Evolutionary conservation across 2,329 filamentous ascomycete species (phyloP).

Genomic region (Sphaerostilbella broomeana): DNA sequence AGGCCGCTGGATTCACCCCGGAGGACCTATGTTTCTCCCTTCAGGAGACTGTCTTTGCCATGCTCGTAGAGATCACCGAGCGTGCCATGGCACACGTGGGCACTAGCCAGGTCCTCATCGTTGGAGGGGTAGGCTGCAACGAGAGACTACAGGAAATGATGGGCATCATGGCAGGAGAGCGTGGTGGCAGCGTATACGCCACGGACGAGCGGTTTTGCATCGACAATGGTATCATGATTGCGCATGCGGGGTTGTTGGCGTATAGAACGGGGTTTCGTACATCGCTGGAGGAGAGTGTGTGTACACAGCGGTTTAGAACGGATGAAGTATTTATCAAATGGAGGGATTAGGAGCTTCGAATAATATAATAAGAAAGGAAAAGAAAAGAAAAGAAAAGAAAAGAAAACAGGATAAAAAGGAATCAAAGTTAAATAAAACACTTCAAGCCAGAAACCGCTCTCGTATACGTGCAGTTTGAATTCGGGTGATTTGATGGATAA

Average conservation of each 20-base stretch:
- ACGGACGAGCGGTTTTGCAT: conserved; percentile 98
- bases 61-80: conserved; percentile 98
- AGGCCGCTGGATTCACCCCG: conserved; percentile 57
- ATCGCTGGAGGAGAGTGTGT: conserved; percentile 71
- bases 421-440: conserved; percentile 1
- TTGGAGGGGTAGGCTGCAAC: conserved; percentile 94
- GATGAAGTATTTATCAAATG: conserved; percentile 76
- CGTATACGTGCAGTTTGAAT: too few species aligned
- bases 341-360: conserved; percentile 47
- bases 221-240: conserved; percentile 99
- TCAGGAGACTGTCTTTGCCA: conserved; percentile 92
- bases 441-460: not conserved
- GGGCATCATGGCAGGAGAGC: conserved; percentile 84
- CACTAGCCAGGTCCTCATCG: conserved; percentile 81
- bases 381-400: conserved; percentile 1
- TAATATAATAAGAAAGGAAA: not conserved
- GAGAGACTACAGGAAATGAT: conserved; percentile 96
- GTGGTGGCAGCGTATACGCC: conserved; percentile 85
- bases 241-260: conserved; percentile 84
- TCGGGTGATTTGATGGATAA: too few species aligned
- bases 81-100: conserved; percentile 97
- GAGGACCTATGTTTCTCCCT: conserved; percentile 89
- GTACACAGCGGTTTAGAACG: conserved; percentile 75
- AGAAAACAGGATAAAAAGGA: not conserved
- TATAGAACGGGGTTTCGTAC: conserved; percentile 77